Evolutionary conservation across 345 rosid species (phyloP).

Genomic region (Adansonia digitata): DNA sequence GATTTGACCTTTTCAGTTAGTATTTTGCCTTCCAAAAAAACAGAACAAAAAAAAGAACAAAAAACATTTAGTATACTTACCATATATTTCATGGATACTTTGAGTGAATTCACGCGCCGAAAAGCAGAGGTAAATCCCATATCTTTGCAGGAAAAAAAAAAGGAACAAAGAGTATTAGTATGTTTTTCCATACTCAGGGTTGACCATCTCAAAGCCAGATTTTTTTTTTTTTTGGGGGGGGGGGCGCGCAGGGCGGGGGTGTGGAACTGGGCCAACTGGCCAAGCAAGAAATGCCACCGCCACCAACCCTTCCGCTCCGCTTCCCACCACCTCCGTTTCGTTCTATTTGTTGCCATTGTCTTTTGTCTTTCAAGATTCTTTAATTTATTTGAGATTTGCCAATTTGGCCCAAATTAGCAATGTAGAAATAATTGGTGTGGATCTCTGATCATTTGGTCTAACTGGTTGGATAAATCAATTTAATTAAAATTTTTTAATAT

Average conservation of each 20-base stretch:
- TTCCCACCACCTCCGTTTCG: slow-evolving; percentile 32
- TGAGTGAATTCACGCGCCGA: background rate
- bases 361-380: slow-evolving; percentile 43
- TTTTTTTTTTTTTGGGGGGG: too few relatives aligned
- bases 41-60: background rate
- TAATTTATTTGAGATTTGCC: slow-evolving; percentile 26
- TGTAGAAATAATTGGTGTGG: too few relatives aligned
- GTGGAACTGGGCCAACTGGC: slow-evolving; percentile 27
- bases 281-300: slow-evolving; percentile 47
- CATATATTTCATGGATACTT: background rate
- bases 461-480: too few relatives aligned
- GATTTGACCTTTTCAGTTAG: background rate
- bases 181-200: slow-evolving; percentile 22
- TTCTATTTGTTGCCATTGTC: slow-evolving; percentile 33
- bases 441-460: too few relatives aligned
- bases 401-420: too few relatives aligned
- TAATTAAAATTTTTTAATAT: too few relatives aligned
- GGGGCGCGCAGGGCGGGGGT: too few relatives aligned
- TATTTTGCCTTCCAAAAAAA: background rate
- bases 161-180: background rate
- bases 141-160: background rate
- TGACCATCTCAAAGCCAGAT: slow-evolving; percentile 48
- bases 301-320: slow-evolving; percentile 30
- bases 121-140: background rate
- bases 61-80: too few relatives aligned